A percentile compares a stretch with the other conserved stretches of the same genome.
phyloP scores from a whole-genome alignment of 805 yeast species.

The Saccharomycopsis amapae region DNA sequence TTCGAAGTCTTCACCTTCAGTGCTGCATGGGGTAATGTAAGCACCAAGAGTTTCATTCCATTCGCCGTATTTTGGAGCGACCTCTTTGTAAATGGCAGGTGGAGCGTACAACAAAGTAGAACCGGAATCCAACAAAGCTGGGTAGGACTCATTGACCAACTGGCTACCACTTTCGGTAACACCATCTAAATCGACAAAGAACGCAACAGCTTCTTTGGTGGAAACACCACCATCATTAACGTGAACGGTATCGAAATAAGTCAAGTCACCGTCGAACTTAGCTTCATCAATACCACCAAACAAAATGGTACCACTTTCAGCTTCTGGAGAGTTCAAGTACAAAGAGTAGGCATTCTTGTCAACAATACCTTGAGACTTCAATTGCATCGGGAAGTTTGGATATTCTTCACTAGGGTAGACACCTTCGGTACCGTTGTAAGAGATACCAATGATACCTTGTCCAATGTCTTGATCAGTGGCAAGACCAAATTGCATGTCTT shows the following conservation, averaged over 20 bases:
- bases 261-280: conserved; percentile 47
- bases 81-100: conserved; percentile 23
- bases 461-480: conserved; percentile 14
- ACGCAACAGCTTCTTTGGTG: conserved; percentile 43
- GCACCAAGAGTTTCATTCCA: conserved; percentile 26
- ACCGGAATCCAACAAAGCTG: conserved; percentile 41
- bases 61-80: conserved; percentile 28
- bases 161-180: conserved; percentile 32
- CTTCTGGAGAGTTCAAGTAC: conserved; percentile 37
- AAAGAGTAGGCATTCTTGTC: too few species aligned
- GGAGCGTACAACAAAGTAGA: conserved; percentile 42
- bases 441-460: conserved; percentile 15
- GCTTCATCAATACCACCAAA: conserved; percentile 69
- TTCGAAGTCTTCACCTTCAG: conserved; percentile 22
- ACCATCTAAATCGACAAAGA: conserved; percentile 36
- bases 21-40: conserved; percentile 7
- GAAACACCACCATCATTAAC: conserved; percentile 42
- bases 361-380: conserved; percentile 38
- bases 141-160: conserved; percentile 25
- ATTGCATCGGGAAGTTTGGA: conserved; percentile 27
- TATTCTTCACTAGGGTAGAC: conserved; percentile 27
- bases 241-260: conserved; percentile 46
- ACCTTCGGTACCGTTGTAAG: conserved; percentile 15
- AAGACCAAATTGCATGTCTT: conserved; percentile 10
- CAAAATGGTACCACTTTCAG: conserved; percentile 44